A percentile compares a stretch with the other conserved stretches of the same genome.
These are phyloP conservation scores for Linanthus parryae DNA, from an alignment of 148 eudicot genomes.

Conservation along the genomic window DNA sequence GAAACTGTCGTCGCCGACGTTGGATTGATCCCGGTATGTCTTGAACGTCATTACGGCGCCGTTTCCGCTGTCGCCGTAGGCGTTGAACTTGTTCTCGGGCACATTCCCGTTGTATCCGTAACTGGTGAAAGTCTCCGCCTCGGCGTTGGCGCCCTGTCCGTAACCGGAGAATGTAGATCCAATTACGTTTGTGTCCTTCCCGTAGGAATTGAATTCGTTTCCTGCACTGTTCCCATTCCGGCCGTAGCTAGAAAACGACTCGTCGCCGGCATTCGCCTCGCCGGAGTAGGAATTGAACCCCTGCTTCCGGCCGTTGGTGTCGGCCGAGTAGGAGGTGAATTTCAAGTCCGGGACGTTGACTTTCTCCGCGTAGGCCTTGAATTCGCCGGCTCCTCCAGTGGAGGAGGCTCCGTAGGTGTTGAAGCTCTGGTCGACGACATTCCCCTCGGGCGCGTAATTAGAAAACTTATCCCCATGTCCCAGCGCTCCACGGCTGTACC, in stretches of 20 bases:
- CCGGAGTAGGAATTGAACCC: conserved; percentile 27
- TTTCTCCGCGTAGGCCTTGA: conserved; percentile 21
- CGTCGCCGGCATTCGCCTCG: conserved; percentile 29
- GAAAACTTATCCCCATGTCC: conserved; percentile 43
- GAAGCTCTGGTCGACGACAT: conserved; percentile 35
- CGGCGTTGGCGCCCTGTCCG: conserved; percentile 36
- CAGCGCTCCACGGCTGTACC: conserved; percentile 41
- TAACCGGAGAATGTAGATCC: conserved; percentile 42
- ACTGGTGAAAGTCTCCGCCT: conserved; percentile 33
- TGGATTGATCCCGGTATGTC: conserved; percentile 55
- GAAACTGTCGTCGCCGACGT: conserved; percentile 61
- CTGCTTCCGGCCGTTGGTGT: conserved; percentile 28
- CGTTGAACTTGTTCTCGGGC: conserved; percentile 43
- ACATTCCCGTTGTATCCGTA: conserved; percentile 46
- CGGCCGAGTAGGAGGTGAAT: conserved; percentile 47
- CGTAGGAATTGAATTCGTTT: conserved; percentile 26
- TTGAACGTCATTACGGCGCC: conserved; percentile 35
- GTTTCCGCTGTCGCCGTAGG: conserved; percentile 46
- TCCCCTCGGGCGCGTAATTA: conserved; percentile 25
- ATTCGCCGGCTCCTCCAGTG: conserved; percentile 39
- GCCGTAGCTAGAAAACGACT: conserved; percentile 42
- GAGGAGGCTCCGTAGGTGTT: conserved; percentile 44
- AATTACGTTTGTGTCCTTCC: conserved; percentile 30
- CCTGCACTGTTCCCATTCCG: conserved; percentile 31
- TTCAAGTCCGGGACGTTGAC: conserved; percentile 33